Percentiles rank a stretch among this genome's conserved stretches.
phyloP scores from a whole-genome alignment of 495 filamentous ascomycete genomes.

The Viridothelium virens region DNA sequence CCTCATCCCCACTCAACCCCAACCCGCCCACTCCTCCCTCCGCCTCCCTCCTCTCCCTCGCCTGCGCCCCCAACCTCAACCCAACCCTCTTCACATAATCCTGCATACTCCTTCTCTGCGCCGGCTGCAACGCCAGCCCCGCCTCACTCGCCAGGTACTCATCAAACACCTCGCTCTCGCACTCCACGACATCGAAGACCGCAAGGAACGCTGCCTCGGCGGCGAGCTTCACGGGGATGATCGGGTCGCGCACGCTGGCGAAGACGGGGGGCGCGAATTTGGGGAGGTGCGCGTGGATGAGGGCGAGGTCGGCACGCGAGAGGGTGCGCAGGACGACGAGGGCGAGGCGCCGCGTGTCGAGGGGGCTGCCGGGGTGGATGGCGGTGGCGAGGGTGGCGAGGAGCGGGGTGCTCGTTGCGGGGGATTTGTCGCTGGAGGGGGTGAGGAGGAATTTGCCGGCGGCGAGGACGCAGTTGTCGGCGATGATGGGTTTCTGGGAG shows the following conservation, averaged over 20 bases:
- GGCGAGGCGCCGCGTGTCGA: slow-evolving; percentile 76
- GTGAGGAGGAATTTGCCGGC: slow-evolving; percentile 89
- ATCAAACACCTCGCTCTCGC: slow-evolving; percentile 80
- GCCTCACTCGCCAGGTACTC: slow-evolving; percentile 69
- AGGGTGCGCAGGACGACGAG: slow-evolving; percentile 87
- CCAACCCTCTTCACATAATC: slow-evolving; percentile 97
- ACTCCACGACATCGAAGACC: slow-evolving; percentile 86
- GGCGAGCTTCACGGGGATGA: slow-evolving; percentile 95
- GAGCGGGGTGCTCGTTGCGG: slow-evolving; percentile 66
- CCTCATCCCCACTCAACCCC: slow-evolving; percentile 77
- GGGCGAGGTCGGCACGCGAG: slow-evolving; percentile 62
- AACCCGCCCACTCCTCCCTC: slow-evolving; percentile 82
- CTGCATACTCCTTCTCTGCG: slow-evolving; percentile 79
- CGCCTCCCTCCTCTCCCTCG: slow-evolving; percentile 78
- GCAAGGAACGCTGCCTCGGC: slow-evolving; percentile 90
- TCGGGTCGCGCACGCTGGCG: slow-evolving; percentile 76
- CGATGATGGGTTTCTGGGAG: slow-evolving; percentile 58
- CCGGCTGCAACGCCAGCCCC: slow-evolving; percentile 49
- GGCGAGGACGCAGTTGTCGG: slow-evolving; percentile 84
- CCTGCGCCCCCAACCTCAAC: slow-evolving; percentile 70
- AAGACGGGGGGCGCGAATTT: slow-evolving; percentile 78
- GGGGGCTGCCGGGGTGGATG: slow-evolving; percentile 65
- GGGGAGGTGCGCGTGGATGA: slow-evolving; percentile 69
- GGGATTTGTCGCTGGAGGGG: slow-evolving; percentile 48
- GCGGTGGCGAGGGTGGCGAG: slow-evolving; percentile 66